Conservation (phyloP, 129 eudicot species). For the Chrysanthemum seticuspe region DNA sequence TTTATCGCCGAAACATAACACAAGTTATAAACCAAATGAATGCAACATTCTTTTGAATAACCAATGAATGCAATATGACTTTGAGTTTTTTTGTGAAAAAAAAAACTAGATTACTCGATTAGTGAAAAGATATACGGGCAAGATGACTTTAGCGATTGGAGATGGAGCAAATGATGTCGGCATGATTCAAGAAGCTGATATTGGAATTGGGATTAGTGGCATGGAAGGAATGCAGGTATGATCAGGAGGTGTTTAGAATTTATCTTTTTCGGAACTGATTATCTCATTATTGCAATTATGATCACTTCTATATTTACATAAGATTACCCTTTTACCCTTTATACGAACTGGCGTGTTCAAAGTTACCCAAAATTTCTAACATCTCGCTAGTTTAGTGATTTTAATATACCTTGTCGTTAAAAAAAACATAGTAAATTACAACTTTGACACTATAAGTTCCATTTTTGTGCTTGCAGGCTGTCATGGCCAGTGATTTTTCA, state of each 20-base stretch:
- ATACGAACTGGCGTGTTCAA: too few species aligned
- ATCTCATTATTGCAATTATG: too few species aligned
- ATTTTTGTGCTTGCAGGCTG: slow-evolving; percentile 42
- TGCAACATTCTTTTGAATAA: neutral
- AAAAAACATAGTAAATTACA: too few species aligned
- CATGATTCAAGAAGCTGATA: too few species aligned
- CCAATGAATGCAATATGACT: neutral
- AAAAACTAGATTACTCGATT: slow-evolving; percentile 41
- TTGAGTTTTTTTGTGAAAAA: neutral
- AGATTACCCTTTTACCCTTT: too few species aligned
- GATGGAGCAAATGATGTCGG: too few species aligned
- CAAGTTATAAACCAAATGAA: neutral
- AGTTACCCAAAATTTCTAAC: too few species aligned
- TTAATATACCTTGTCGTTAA: too few species aligned
- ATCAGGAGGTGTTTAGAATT: neutral
- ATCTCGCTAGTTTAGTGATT: too few species aligned
- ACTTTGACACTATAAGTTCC: neutral
- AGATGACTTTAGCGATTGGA: slow-evolving; percentile 45
- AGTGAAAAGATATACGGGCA: slow-evolving; percentile 44
- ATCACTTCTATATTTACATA: too few species aligned
- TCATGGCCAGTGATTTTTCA: slow-evolving; percentile 61
- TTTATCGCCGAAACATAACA: neutral
- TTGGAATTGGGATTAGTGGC: slow-evolving; percentile 48
- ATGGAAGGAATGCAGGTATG: slow-evolving; percentile 66
- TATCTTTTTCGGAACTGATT: too few species aligned